phyloP scores from a whole-genome alignment of 176 grass and related monocot genomes.

The Phyllostachys edulis region DNA sequence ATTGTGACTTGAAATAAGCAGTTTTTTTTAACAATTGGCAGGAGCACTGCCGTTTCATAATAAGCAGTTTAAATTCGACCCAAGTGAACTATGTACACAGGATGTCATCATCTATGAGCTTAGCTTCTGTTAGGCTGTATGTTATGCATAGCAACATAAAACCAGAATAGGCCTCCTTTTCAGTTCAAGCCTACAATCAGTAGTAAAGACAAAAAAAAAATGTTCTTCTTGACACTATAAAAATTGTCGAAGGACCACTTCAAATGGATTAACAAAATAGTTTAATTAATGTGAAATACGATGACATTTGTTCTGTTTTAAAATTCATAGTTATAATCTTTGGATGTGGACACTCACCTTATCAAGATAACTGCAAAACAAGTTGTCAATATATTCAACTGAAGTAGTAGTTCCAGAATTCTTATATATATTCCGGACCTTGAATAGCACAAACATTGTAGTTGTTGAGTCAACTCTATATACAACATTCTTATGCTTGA shows the following conservation, averaged over 20 bases:
- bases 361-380: neutral
- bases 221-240: neutral
- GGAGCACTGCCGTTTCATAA: too few species aligned
- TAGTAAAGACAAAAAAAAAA: neutral
- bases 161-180: neutral
- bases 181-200: neutral
- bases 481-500: neutral
- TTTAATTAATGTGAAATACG: neutral
- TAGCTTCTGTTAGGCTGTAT: neutral
- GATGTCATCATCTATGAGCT: neutral
- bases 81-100: neutral
- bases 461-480: neutral
- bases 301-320: neutral
- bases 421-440: neutral
- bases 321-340: neutral
- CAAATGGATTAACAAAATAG: neutral
- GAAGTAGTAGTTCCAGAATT: neutral
- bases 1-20: neutral
- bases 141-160: neutral
- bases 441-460: neutral
- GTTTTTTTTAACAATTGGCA: too few species aligned
- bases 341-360: neutral
- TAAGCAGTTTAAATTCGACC: neutral
- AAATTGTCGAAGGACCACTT: neutral
- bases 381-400: neutral